Evolutionary conservation across 768 basidiomycete genomes (phyloP), one percentile per base, ranked within the genome.

Genomic region (Lactarius quietus): DNA sequence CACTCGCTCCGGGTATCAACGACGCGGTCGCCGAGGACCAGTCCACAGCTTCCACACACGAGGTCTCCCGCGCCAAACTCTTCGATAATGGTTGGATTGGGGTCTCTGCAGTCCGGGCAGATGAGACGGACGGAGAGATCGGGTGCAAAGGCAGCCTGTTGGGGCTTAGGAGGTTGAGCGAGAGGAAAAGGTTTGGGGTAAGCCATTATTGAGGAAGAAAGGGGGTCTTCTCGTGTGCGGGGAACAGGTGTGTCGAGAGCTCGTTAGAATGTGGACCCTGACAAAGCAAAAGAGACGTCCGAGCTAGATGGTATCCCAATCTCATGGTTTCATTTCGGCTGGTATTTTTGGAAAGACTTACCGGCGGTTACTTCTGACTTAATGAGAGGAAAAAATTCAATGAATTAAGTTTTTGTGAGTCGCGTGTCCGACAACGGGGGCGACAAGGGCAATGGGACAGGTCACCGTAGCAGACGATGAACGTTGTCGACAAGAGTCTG

Each of bases 1-100:
- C 95, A 99, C 88, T 99, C 97, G 79, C 93, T 95, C 76, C 96
- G 82, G 41, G 97, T 98, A 78, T 99, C 97, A 35, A 98, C 95
- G 59, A 99, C 87, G 70, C 94, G 85, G 76, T 98, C 97, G 72
- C 96, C 96, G 68, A 98, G 80, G 70, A 99, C 95, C 70, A 98
- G 82, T 64, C 95, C 94, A 82, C 94, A 96, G 68, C 84, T 84
- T 73, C 90, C 90, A 80, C 95, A 94, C 70, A 98, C 97, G 74
- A 98, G 86, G 79, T 99, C 97, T 73, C 97, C 97, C 70, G 92
- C 91, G 73, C 93, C 92, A 78, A 96, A 98, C 80, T 98, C 94
- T 81, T 99, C 97, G 73, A 95, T 85, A 74, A 99, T 95, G 70
- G 95, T 88, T 17, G 95, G 94, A 72, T 92, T 91, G 63, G 93